Evolutionary conservation across 1,284 basidiomycete species (phyloP), one percentile per base, ranked within the genome.

Genomic region (Moesziomyces globuligerus): DNA sequence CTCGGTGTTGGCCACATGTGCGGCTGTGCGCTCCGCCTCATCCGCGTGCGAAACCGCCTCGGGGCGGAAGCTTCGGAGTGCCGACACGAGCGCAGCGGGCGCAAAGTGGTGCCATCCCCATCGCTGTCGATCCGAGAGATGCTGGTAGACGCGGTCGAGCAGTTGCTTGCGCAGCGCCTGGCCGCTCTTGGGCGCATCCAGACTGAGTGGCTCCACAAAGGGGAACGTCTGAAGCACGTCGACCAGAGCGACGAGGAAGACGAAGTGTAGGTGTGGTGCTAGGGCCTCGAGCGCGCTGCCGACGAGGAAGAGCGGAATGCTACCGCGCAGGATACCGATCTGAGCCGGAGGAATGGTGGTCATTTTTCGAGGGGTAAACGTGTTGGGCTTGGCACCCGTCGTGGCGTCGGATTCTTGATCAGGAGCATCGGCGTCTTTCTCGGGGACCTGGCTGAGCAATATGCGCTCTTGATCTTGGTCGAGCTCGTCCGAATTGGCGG

Each of bases 251-350:
- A 74, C 29, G 24, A 72, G 70, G 21, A 79, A 49, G 23, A 58
- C 57, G 26, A 77, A 65, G 34, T 75, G 75, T 17, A 79, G 60
- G 20, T 55, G 53, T 2, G 68, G 65, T 6, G 77, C 68, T 9
- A 79, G 48, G 21, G 58, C 48, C 24, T 56, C 52, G 28, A 72
- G 62, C 8, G 68, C 70, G 47, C 55, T 77, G 24, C 43, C 56
- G 28, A 77, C 57, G n/a, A 79, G 53, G 20, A 68, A 69, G 18
- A 75, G 50, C 6, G 75, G 77, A 21, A 79, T 75, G 38, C 68
- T 61, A 28, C 77, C 77, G 26, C 61, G 49, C 43, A 76, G 55
- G 24, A 79, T 74, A 21, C 69, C 48, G 17, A 69, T 57, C 48
- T 79, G 76, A n/a, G 70, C 68, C 6, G 58, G 47, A 13, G 74